Conservation (phyloP, 2,329 filamentous ascomycete genomes). For the Cercospora janseana region DNA sequence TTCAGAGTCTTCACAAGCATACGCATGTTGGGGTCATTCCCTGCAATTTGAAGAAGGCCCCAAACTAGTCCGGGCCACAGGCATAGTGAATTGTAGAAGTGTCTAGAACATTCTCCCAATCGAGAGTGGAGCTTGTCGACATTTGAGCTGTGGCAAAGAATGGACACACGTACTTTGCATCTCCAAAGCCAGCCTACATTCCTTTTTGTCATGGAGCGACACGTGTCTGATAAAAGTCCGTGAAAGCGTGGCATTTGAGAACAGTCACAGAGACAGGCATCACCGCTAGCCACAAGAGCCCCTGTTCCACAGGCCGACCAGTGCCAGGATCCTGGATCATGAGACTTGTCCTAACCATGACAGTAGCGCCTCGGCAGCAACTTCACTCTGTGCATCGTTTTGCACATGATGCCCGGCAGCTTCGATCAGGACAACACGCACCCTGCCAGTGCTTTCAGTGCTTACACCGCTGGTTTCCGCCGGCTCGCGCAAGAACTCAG, state of each 20-base stretch:
- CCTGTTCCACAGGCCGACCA: constrained; percentile 7
- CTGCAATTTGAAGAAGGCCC: too few species aligned
- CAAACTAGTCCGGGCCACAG: too few species aligned
- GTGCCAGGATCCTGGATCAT: constrained; percentile 2
- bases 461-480: constrained; percentile 37
- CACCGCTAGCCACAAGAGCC: neutral
- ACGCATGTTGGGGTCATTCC: too few species aligned
- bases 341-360: constrained; percentile 8
- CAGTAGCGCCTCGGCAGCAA: constrained; percentile 40
- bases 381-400: constrained; percentile 52
- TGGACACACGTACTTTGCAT: too few species aligned
- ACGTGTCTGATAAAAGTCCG: too few species aligned
- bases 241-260: neutral
- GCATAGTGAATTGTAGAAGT: too few species aligned
- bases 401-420: constrained; percentile 55
- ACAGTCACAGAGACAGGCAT: neutral
- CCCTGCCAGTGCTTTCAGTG: neutral
- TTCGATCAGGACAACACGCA: constrained; percentile 43
- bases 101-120: too few species aligned
- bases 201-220: too few species aligned
- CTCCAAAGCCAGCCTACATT: too few species aligned
- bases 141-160: too few species aligned
- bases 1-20: too few species aligned
- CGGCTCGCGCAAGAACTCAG: neutral
- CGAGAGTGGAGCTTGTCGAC: too few species aligned